A percentile compares a stretch with the other conserved stretches of the same genome.
Conservation (phyloP, 257 asterid genomes). For the Lycium ferocissimum region DNA sequence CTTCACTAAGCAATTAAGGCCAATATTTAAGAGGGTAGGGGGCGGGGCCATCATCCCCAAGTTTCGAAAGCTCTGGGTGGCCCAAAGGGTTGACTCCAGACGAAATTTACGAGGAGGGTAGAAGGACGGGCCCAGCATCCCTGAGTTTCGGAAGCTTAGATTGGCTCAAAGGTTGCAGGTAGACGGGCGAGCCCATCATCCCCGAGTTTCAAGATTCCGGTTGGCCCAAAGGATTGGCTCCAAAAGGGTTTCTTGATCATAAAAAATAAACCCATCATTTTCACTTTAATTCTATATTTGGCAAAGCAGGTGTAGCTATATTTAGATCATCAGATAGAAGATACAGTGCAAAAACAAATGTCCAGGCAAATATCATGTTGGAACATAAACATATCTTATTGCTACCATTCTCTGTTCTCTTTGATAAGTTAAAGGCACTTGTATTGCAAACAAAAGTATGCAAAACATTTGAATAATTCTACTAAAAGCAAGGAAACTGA, state of each 20-base stretch:
- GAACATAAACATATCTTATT: not conserved
- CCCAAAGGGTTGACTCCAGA: not conserved
- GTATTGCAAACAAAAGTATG: not conserved
- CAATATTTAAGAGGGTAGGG: not conserved
- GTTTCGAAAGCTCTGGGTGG: not conserved
- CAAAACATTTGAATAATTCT: constrained; percentile 6
- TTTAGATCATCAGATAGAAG: not conserved
- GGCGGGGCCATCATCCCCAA: not conserved
- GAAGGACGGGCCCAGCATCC: not conserved
- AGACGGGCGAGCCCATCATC: not conserved
- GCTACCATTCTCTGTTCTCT: not conserved
- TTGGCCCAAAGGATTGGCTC: not conserved
- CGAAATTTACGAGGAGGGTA: not conserved
- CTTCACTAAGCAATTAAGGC: not conserved
- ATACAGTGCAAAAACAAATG: not conserved
- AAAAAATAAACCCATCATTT: not conserved
- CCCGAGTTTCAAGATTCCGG: not conserved
- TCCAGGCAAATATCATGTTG: constrained; percentile 1
- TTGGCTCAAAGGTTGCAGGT: not conserved
- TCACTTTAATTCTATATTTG: not conserved
- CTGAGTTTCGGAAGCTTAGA: not conserved
- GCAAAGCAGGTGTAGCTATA: not conserved
- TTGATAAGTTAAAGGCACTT: not conserved
- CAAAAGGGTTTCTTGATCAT: not conserved
- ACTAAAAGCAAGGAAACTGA: not conserved